A percentile compares a stretch with the other conserved stretches of the same genome.
These are phyloP conservation scores for Bacterosira constricta DNA, from an alignment of 108 stramenopile genomes.

Conservation along the genomic window DNA sequence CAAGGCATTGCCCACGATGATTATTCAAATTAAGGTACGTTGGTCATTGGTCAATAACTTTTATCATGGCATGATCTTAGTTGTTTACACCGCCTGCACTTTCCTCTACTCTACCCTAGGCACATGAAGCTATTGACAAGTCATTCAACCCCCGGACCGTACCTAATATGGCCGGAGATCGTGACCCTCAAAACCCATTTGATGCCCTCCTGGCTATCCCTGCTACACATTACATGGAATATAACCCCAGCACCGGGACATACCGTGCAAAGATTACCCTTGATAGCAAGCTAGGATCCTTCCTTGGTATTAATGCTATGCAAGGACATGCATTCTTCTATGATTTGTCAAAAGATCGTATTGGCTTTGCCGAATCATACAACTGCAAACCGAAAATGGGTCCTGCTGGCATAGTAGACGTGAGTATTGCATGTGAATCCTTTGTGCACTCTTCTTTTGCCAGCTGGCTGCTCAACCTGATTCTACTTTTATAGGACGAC, in stretches of 20 bases:
- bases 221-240: constrained; percentile 81
- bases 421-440: background rate
- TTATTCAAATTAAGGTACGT: constrained; percentile 66
- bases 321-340: constrained; percentile 78
- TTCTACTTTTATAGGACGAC: constrained; percentile 13
- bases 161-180: constrained; percentile 64
- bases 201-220: constrained; percentile 83
- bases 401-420: constrained; percentile 22
- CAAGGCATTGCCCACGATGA: constrained; percentile 72
- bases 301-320: constrained; percentile 84
- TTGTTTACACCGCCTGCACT: no score
- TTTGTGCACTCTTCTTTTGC: background rate
- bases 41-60: constrained; percentile 9
- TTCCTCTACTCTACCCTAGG: background rate
- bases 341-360: constrained; percentile 60
- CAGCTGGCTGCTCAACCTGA: background rate
- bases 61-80: no score
- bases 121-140: constrained; percentile 51
- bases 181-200: constrained; percentile 63
- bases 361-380: constrained; percentile 76
- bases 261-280: constrained; percentile 56
- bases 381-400: constrained; percentile 31
- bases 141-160: constrained; percentile 45
- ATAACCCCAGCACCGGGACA: constrained; percentile 49
- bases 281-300: constrained; percentile 58